A percentile compares a stretch with the other conserved stretches of the same genome.
These are phyloP conservation scores for Aspergillus funiculosus DNA, from an alignment of 495 filamentous ascomycete species.

Conservation along the genomic window DNA sequence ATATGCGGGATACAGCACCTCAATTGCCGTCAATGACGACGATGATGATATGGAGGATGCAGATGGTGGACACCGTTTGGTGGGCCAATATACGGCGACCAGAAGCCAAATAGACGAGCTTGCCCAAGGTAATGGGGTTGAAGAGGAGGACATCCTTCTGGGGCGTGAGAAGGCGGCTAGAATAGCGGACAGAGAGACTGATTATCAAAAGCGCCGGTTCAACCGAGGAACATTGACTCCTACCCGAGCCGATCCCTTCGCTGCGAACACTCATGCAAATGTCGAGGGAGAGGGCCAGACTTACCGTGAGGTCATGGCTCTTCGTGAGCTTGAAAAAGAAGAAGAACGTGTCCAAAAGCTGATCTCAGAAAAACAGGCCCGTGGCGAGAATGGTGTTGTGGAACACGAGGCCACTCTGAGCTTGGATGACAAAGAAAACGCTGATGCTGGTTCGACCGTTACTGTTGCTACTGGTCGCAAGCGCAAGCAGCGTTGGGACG, in stretches of 20 bases:
- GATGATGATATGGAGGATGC: constrained; percentile 81
- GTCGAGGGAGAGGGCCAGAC: constrained; percentile 64
- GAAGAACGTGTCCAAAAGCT: constrained; percentile 80
- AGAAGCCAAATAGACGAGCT: constrained; percentile 91
- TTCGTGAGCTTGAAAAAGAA: constrained; percentile 86
- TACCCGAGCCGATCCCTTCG: constrained; percentile 83
- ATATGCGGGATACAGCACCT: constrained; percentile 85
- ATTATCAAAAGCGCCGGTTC: constrained; percentile 94
- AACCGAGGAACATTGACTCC: constrained; percentile 76
- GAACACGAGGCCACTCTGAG: constrained; percentile 69
- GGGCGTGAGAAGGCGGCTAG: constrained; percentile 83
- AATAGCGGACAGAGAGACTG: constrained; percentile 88
- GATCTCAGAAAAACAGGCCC: constrained; percentile 68
- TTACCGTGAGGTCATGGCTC: constrained; percentile 88
- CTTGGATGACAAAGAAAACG: constrained; percentile 65
- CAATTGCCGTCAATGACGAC: constrained; percentile 74
- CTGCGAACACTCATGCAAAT: constrained; percentile 64
- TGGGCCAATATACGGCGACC: constrained; percentile 96
- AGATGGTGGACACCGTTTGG: constrained; percentile 68
- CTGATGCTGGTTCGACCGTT: constrained; percentile 62
- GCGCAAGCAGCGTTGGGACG: constrained; percentile 93
- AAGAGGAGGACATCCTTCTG: constrained; percentile 86
- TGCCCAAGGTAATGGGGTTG: constrained; percentile 72
- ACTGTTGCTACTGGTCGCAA: constrained; percentile 60
- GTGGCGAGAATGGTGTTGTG: constrained; percentile 52